A percentile compares a stretch with the other conserved stretches of the same genome.
These are phyloP conservation scores for Eutrema yunnanense DNA, from an alignment of 345 rosid species.

Conservation along the genomic window DNA sequence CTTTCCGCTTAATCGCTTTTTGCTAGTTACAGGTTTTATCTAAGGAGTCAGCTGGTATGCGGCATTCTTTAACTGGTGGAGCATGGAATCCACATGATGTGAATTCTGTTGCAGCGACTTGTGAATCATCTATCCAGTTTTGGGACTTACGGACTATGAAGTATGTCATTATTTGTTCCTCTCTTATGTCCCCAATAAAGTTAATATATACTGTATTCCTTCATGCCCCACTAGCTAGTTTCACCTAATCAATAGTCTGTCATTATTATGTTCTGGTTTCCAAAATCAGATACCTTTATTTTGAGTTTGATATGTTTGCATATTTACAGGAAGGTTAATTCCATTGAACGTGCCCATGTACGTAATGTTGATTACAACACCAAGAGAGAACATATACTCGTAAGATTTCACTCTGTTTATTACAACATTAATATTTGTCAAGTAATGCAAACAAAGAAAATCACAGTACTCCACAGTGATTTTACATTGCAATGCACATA, in stretches of 20 bases:
- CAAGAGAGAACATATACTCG: slow-evolving; percentile 56
- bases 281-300: neutral
- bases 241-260: slow-evolving; percentile 2
- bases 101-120: slow-evolving; percentile 69
- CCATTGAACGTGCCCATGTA: slow-evolving; percentile 59
- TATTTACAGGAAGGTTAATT: slow-evolving; percentile 57
- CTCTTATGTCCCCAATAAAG: neutral
- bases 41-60: slow-evolving; percentile 73
- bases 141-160: slow-evolving; percentile 85
- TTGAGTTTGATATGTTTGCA: neutral
- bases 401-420: slow-evolving; percentile 27
- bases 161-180: slow-evolving; percentile 37
- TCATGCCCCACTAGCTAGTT: neutral
- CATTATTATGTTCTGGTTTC: neutral
- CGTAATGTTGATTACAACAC: slow-evolving; percentile 56
- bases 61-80: slow-evolving; percentile 75
- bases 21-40: slow-evolving; percentile 50
- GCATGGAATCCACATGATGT: slow-evolving; percentile 93
- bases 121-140: slow-evolving; percentile 85
- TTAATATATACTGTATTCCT: neutral
- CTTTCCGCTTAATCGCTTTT: neutral
- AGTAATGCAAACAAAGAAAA: neutral
- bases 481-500: neutral
- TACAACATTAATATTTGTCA: neutral
- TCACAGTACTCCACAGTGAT: neutral